Evolutionary conservation across 306 rosid genomes (phyloP), one percentile per base, ranked within the genome.

Genomic region (Comarum palustre): DNA sequence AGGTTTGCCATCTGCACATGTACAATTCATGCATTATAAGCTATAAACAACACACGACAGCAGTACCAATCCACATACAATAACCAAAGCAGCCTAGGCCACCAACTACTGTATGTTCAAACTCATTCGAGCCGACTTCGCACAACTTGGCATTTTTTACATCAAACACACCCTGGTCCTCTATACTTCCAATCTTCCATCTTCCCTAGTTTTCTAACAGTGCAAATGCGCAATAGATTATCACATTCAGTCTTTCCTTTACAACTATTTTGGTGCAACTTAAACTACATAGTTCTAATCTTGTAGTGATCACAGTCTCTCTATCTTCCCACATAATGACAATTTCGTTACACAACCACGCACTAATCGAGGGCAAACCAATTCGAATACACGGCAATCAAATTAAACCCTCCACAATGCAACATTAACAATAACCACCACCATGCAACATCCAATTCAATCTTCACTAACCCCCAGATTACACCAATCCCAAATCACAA

Each of bases 1-100:
- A 72, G 91, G 72, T 68, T 83, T 84, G 60, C 89, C 89, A 76
- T 79, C 93, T 88, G 87, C 63, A 78, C 61, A 71, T 47, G 63
- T 72, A 81, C 73, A 39, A 12, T 71, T 55, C 46, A 34, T 5
- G 0, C 19, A 2, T 11, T 42, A 67, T 60, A 59, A 75, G 68
- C 16, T 17, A 66, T 51, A 73, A 73, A 39, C 39, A 11, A 63
- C 67, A 61, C 60, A 79, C 20, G 15, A 52, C 46, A 22, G 4
- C 39, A 48, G 25, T 16, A 13, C 62, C 34, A 65, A 68, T 76
- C 34, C 80, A 63, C 43, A 12, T 29, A 50, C 61, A 80, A 58
- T 64, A 62, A 58, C 41, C 43, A 31, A 17, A 52, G 66, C 64
- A 27, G 47, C 48, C 51, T 48, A 38, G 32, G 62, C 42, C 46